Base-by-base conservation (phyloP, 192 early-diverging fungal species). In the Polychytrium aggregatum region DNA sequence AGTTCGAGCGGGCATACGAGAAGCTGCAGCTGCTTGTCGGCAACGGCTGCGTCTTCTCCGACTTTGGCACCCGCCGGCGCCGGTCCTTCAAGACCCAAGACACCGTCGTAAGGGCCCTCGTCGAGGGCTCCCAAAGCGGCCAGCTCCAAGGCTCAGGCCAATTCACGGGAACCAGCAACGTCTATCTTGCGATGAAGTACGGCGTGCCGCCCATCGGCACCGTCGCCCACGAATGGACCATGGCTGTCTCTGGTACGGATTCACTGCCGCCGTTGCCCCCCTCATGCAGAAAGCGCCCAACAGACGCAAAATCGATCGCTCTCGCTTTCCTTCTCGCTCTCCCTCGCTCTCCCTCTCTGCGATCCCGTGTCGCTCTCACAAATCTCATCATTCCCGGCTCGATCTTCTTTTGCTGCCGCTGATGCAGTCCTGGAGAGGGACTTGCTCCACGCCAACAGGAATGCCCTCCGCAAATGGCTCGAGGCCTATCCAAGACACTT, bases 1-100 rank as follows among this genome's bases (percentile, higher is more conserved):
- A 87, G 50, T 46, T 52, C 3, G 81, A 82, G 41, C 43, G 52
- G 0, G 74, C 73, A 3, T 20, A 41, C 1, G 42, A 40, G 20
- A 87, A 88, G 57, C 59, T 71, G 0, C 36, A 53, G n/a, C 11
- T 37, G 18, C 62, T 88, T 0, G 49, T 72, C 9, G 45, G 62
- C 4, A 64, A 64, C 1, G 82, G 82, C 9, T 83, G 82, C 53
- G 62, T 44, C 22, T 87, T 88, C 63, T 76, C 82, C 20, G 86
- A 88, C 46, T 87, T 88, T 72, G 86, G 86, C 24, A 87, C 84
- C 0, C 57, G 85, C 5, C 55, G 85, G 26, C 66, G 85, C 13
- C 74, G 83, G 1, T 72, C n/a, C n/a, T n/a, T n/a, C n/a, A n/a
- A n/a, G n/a, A n/a, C n/a, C n/a, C n/a, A n/a, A n/a, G n/a, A n/a